These are phyloP conservation scores for Orbilia oligospora DNA, from an alignment of 2,329 filamentous ascomycete genomes.

Conservation along the genomic window DNA sequence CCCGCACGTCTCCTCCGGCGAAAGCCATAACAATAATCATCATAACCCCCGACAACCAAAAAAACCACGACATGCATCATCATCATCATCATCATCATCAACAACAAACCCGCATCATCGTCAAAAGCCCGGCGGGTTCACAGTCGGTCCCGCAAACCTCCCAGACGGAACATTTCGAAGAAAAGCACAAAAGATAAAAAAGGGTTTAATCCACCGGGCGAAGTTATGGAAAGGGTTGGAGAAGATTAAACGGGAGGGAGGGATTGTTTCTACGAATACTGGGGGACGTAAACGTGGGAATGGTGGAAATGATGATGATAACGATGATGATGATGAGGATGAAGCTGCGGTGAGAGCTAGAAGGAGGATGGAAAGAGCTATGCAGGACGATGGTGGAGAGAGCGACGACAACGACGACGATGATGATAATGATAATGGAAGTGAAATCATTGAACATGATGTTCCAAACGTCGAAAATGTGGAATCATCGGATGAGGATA, in stretches of 20 bases:
- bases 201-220: constrained; percentile 88
- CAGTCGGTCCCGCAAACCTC: constrained; percentile 88
- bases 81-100: too few species aligned
- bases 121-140: constrained; percentile 77
- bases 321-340: constrained; percentile 59
- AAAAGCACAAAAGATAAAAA: constrained; percentile 91
- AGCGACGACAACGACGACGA: constrained; percentile 49
- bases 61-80: constrained; percentile 12
- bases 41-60: background rate
- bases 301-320: constrained; percentile 33
- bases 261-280: constrained; percentile 66
- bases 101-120: background rate
- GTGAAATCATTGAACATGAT: constrained; percentile 1
- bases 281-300: constrained; percentile 44
- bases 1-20: constrained; percentile 1
- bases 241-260: constrained; percentile 80
- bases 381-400: constrained; percentile 62
- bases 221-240: constrained; percentile 94
- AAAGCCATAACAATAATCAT: background rate
- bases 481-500: constrained; percentile 27
- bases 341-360: constrained; percentile 62
- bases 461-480: background rate
- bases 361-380: constrained; percentile 63
- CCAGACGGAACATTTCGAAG: constrained; percentile 90
- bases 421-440: constrained; percentile 47